phyloP scores from a whole-genome alignment of 805 yeast species.

The Candida insectorum region DNA sequence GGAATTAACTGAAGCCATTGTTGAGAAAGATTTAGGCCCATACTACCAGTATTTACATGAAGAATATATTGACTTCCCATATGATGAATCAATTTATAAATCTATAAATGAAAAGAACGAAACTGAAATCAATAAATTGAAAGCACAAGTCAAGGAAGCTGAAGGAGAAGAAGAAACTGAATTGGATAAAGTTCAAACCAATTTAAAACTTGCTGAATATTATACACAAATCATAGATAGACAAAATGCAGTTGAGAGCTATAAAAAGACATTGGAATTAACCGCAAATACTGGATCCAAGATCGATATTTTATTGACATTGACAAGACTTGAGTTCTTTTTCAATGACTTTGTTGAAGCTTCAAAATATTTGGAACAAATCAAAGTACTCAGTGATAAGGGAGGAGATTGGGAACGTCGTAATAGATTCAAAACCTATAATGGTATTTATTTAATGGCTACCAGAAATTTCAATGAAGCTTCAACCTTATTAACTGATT shows the following conservation, averaged over 20 bases:
- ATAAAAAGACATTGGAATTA: slow-evolving; percentile 69
- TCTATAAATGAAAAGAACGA: slow-evolving; percentile 52
- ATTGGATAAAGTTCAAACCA: slow-evolving; percentile 70
- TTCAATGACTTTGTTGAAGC: slow-evolving; percentile 73
- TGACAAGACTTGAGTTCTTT: slow-evolving; percentile 86
- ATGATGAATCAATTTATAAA: slow-evolving; percentile 60
- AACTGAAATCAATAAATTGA: slow-evolving; percentile 51
- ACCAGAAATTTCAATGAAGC: slow-evolving; percentile 86
- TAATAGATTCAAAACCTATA: slow-evolving; percentile 87
- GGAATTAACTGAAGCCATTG: slow-evolving; percentile 53
- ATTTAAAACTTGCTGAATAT: slow-evolving; percentile 81
- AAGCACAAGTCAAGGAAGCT: slow-evolving; percentile 48
- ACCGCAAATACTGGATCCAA: slow-evolving; percentile 87
- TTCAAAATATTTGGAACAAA: slow-evolving; percentile 68
- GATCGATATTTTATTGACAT: slow-evolving; percentile 79
- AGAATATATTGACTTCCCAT: slow-evolving; percentile 39
- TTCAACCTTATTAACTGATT: slow-evolving; percentile 78
- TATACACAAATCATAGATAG: slow-evolving; percentile 84
- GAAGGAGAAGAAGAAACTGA: slow-evolving; percentile 82
- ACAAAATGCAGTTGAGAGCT: slow-evolving; percentile 60
- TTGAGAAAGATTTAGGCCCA: slow-evolving; percentile 69
- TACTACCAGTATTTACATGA: slow-evolving; percentile 64
- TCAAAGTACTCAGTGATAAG: slow-evolving; percentile 75
- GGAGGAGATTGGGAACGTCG: slow-evolving; percentile 99
- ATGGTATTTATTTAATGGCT: slow-evolving; percentile 79